These are phyloP conservation scores for Fusarium torulosum DNA, from an alignment of 2,329 filamentous ascomycete genomes.

Conservation along the genomic window DNA sequence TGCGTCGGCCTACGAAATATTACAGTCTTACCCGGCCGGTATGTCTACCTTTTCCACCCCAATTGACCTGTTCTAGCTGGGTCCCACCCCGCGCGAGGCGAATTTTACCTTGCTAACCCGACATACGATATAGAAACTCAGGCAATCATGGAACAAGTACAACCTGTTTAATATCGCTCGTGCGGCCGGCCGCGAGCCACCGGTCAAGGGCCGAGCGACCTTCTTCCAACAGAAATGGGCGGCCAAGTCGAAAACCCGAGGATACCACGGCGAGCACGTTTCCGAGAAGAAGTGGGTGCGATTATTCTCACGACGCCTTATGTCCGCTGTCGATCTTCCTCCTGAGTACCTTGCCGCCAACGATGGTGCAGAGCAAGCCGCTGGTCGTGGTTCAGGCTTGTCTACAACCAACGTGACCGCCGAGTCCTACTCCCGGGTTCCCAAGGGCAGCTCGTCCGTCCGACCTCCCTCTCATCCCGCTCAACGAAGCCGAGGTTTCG, in stretches of 20 bases:
- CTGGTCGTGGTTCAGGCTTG: slow-evolving; percentile 83
- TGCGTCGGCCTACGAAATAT: slow-evolving; percentile 70
- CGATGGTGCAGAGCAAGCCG: slow-evolving; percentile 86
- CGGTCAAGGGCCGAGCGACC: slow-evolving; percentile 63
- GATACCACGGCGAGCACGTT: slow-evolving; percentile 95
- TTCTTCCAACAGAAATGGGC: slow-evolving; percentile 99
- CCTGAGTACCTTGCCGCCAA: slow-evolving; percentile 80
- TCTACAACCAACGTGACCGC: slow-evolving; percentile 51
- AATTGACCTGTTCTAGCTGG: slow-evolving; percentile 8
- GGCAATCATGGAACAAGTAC: slow-evolving; percentile 97
- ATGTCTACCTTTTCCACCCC: slow-evolving; percentile 51
- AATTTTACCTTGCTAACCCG: slow-evolving; percentile 37
- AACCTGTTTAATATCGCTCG: slow-evolving; percentile 88
- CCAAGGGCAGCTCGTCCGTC: slow-evolving; percentile 36
- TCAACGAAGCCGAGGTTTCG: slow-evolving; percentile 45
- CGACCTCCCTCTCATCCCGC: slow-evolving; percentile 40
- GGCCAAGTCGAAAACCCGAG: slow-evolving; percentile 84
- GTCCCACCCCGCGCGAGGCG: slow-evolving; percentile 6
- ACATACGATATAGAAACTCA: slow-evolving; percentile 76
- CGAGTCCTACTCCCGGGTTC: slow-evolving; percentile 52
- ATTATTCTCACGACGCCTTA: slow-evolving; percentile 87
- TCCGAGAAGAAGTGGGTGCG: slow-evolving; percentile 93
- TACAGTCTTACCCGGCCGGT: slow-evolving; percentile 76
- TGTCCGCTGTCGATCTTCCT: slow-evolving; percentile 88
- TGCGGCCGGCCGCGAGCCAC: slow-evolving; percentile 50